phyloP scores from a whole-genome alignment of 2,329 filamentous ascomycete genomes.

The Alternaria sp. region DNA sequence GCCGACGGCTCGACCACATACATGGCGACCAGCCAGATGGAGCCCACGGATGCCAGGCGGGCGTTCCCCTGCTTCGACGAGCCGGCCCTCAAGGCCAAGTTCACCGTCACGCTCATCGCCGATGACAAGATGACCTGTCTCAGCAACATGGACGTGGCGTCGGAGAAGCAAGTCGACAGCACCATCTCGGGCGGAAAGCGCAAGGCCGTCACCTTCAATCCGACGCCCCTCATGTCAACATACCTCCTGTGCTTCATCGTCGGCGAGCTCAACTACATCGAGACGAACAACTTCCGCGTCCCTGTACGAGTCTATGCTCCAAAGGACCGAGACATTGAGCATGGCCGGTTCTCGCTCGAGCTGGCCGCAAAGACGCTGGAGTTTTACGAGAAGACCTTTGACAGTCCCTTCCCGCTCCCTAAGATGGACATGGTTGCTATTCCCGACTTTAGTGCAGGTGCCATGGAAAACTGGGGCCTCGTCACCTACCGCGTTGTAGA shows the following conservation, averaged over 20 bases:
- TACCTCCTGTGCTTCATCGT: conserved; percentile 95
- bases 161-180: conserved; percentile 76
- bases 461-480: conserved; percentile 99
- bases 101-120: conserved; percentile 88
- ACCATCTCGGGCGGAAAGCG: conserved; percentile 69
- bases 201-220: conserved; percentile 92
- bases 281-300: conserved; percentile 89
- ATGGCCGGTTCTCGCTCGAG: conserved; percentile 88
- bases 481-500: conserved; percentile 95
- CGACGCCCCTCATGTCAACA: conserved; percentile 92
- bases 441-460: conserved; percentile 92
- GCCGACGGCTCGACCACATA: conserved; percentile 80
- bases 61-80: conserved; percentile 98
- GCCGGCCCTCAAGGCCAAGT: conserved; percentile 90
- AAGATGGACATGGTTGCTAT: conserved; percentile 98
- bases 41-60: conserved; percentile 90
- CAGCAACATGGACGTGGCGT: conserved; percentile 95
- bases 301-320: conserved; percentile 95
- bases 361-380: conserved; percentile 88
- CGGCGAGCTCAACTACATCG: conserved; percentile 91
- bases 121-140: conserved; percentile 91
- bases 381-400: conserved; percentile 96
- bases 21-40: conserved; percentile 94
- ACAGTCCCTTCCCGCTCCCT: conserved; percentile 83
- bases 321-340: conserved; percentile 86